Percentiles rank a stretch among this genome's conserved stretches.
phyloP scores from a whole-genome alignment of 2,329 filamentous ascomycete genomes.

The Ceratocystis ficicola region DNA sequence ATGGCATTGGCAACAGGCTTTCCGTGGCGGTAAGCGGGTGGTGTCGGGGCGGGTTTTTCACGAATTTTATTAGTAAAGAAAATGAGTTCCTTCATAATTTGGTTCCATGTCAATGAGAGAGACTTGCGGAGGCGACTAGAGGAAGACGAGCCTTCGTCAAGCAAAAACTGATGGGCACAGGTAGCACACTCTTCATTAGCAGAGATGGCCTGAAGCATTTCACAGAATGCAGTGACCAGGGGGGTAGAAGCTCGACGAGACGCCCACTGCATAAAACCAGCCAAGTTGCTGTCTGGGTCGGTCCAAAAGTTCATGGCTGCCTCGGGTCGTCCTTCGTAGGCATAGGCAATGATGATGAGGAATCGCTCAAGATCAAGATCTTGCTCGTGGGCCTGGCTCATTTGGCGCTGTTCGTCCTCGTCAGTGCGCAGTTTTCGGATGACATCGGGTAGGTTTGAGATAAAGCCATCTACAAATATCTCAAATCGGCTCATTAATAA shows the following conservation, averaged over 20 bases:
- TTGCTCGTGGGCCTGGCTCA: conserved; percentile 52
- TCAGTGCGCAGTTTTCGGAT: conserved; percentile 74
- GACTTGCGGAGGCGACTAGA: conserved; percentile 69
- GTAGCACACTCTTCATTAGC: conserved; percentile 71
- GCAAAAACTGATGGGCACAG: conserved; percentile 74
- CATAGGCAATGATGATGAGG: conserved; percentile 79
- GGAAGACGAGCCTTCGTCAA: conserved; percentile 62
- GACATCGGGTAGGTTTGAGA: conserved; percentile 88
- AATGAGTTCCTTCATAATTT: conserved; percentile 81
- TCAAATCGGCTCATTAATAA: conserved; percentile 72
- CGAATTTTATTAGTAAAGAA: conserved; percentile 71
- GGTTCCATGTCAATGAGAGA: conserved; percentile 78
- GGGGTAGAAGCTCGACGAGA: conserved; percentile 88
- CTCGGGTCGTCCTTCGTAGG: conserved; percentile 75
- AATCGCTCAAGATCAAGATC: conserved; percentile 76
- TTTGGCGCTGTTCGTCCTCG: conserved; percentile 74
- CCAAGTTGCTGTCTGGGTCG: conserved; percentile 82
- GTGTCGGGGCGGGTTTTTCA: conserved; percentile 48
- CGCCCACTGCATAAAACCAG: conserved; percentile 95
- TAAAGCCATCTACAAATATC: conserved; percentile 79
- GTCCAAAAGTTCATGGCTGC: conserved; percentile 83
- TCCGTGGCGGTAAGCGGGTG: conserved; percentile 40
- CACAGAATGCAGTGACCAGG: conserved; percentile 91
- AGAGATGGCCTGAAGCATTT: conserved; percentile 84
- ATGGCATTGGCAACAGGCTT: conserved; percentile 55